phyloP scores from a whole-genome alignment of 2,329 filamentous ascomycete genomes.

The Colletotrichum limetticola region DNA sequence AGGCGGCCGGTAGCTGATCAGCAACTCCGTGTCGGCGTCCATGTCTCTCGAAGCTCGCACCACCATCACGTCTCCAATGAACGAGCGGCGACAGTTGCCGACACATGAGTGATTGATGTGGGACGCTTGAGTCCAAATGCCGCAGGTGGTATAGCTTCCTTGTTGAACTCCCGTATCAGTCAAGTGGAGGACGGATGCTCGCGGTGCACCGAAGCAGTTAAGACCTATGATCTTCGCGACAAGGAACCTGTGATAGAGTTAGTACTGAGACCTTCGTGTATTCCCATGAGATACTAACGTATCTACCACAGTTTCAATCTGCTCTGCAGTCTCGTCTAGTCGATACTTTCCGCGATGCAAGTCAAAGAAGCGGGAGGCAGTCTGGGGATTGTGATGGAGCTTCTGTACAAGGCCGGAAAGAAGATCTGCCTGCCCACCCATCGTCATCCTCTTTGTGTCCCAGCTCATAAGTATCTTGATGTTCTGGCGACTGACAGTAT shows the following conservation, averaged over 20 bases:
- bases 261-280: neutral
- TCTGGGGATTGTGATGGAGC: constrained; percentile 48
- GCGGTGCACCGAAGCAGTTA: constrained; percentile 54
- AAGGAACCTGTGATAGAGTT: constrained; percentile 52
- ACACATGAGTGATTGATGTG: constrained; percentile 65
- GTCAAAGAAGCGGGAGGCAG: neutral
- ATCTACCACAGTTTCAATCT: constrained; percentile 56
- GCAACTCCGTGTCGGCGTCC: constrained; percentile 55
- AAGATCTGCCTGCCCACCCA: constrained; percentile 54
- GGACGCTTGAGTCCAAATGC: constrained; percentile 60
- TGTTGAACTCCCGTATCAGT: neutral
- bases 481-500: constrained; percentile 21
- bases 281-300: constrained; percentile 43
- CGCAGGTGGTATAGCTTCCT: constrained; percentile 42
- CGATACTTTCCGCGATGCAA: constrained; percentile 39
- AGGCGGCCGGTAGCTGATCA: constrained; percentile 49
- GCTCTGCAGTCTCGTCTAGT: constrained; percentile 40
- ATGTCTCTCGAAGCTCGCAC: constrained; percentile 58
- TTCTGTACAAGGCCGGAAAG: constrained; percentile 56
- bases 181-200: constrained; percentile 10
- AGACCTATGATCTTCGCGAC: constrained; percentile 52
- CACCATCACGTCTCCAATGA: constrained; percentile 66
- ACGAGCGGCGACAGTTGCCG: constrained; percentile 56
- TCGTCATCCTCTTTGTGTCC: constrained; percentile 41
- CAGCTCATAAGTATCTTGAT: constrained; percentile 50